Base-by-base conservation (phyloP, 441 rosid species). In the Euphorbia celastroides region DNA sequence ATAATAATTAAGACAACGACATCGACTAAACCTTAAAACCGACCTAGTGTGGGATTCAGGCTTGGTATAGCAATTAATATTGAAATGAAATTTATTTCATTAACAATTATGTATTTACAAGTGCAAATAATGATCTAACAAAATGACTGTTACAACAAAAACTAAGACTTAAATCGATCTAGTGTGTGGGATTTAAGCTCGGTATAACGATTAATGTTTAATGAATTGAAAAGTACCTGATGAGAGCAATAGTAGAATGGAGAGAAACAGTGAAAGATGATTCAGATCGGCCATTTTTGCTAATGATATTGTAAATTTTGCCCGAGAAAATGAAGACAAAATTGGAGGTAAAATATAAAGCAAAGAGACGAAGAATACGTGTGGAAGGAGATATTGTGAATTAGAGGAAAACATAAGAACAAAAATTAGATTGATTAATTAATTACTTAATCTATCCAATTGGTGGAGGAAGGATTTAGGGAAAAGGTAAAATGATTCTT, bases 161-260 rank as follows among this genome's bases (percentile, higher is more conserved):
- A n/a, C n/a, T n/a, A n/a, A n/a, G n/a, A n/a, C n/a, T n/a, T n/a
- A n/a, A n/a, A n/a, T n/a, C n/a, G n/a, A n/a, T n/a, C n/a, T n/a
- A n/a, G n/a, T n/a, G n/a, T n/a, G n/a, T n/a, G n/a, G n/a, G n/a
- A n/a, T n/a, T n/a, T n/a, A n/a, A n/a, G n/a, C n/a, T n/a, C n/a
- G n/a, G n/a, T n/a, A n/a, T n/a, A n/a, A n/a, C n/a, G n/a, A n/a
- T n/a, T n/a, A n/a, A n/a, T n/a, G n/a, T n/a, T n/a, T n/a, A n/a
- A n/a, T n/a, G n/a, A 19, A 65, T 31, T 25, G 23, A 11, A n/a
- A 50, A 23, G 36, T 81, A 87, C 93, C 96, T 71, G 85, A 72
- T 12, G 74, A 82, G 46, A 82, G 22, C 7, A 75, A 17, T 54
- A 79, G 58, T 17, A 80, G n/a, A 42, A 77, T 67, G 0, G 79